phyloP scores from a whole-genome alignment of 352 stramenopile species.

The Pythium guiyangense region DNA sequence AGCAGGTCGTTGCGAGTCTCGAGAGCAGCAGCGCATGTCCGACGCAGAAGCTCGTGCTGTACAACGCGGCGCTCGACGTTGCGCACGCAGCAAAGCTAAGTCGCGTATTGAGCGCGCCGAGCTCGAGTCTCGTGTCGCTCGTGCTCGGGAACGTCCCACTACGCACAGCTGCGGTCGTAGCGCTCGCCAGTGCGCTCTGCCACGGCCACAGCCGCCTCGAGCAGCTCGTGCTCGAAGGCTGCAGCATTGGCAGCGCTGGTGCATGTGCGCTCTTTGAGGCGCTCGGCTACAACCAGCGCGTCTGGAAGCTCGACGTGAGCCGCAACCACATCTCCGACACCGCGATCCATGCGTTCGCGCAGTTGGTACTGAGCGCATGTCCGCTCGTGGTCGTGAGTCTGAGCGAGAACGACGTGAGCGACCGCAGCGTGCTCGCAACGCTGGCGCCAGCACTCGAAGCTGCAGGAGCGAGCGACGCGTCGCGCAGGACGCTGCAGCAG shows the following conservation, averaged over 20 bases:
- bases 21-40: conserved; percentile 22
- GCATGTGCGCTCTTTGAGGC: conserved; percentile 46
- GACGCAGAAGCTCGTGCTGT: conserved; percentile 68
- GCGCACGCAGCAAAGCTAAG: conserved; percentile 28
- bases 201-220: conserved; percentile 48
- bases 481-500: conserved; percentile 30
- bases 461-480: conserved; percentile 10
- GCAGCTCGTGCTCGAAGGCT: conserved; percentile 70
- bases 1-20: conserved; percentile 52
- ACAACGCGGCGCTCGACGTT: conserved; percentile 46
- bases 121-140: conserved; percentile 37
- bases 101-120: conserved; percentile 28
- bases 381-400: conserved; percentile 45
- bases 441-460: conserved; percentile 37
- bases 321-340: conserved; percentile 59
- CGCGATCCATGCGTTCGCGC: conserved; percentile 30
- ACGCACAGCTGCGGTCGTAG: conserved; percentile 24
- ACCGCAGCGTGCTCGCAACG: conserved; percentile 42
- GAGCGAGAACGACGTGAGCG: conserved; percentile 46
- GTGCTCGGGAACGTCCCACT: conserved; percentile 58
- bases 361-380: conserved; percentile 27
- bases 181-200: conserved; percentile 38
- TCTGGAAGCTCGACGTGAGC: conserved; percentile 77
- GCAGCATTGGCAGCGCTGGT: conserved; percentile 42
- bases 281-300: conserved; percentile 30